phyloP scores from a whole-genome alignment of 2,329 filamentous ascomycete species.

The Passalora sequoiae region DNA sequence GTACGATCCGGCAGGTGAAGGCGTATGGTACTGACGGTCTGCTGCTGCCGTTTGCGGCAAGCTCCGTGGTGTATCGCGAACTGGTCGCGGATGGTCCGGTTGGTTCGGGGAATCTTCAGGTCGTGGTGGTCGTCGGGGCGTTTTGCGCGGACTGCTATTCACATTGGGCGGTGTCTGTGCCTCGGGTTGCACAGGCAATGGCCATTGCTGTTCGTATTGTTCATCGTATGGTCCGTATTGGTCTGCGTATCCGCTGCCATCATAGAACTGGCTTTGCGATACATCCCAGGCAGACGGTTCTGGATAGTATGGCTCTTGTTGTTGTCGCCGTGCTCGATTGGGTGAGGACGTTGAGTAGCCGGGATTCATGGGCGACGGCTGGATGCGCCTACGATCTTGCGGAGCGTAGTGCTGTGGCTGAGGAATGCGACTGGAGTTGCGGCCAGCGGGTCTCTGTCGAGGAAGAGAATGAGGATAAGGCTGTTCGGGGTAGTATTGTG shows the following conservation, averaged over 20 bases:
- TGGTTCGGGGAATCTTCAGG: conserved; percentile 20
- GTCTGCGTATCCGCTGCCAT: conserved; percentile 24
- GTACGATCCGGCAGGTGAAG: conserved; percentile 17
- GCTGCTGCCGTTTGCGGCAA: conserved; percentile 14
- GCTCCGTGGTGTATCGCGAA: conserved; percentile 17
- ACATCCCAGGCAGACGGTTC: conserved; percentile 13
- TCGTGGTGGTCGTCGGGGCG: conserved; percentile 28
- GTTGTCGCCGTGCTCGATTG: conserved; percentile 12
- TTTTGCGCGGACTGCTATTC: conserved; percentile 17
- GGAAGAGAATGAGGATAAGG: neutral
- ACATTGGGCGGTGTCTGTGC: conserved; percentile 7
- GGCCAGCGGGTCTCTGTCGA: conserved; percentile 8
- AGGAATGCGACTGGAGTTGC: conserved; percentile 15
- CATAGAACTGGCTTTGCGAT: conserved; percentile 23
- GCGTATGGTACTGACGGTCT: conserved; percentile 17
- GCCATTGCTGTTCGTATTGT: conserved; percentile 25
- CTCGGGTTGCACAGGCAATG: conserved; percentile 16
- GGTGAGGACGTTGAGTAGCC: conserved; percentile 9
- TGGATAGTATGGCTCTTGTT: conserved; percentile 12
- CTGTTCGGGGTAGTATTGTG: conserved; percentile 10
- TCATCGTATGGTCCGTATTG: conserved; percentile 16
- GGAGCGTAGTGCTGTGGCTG: conserved; percentile 5
- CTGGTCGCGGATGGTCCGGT: conserved; percentile 13
- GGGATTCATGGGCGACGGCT: conserved; percentile 19
- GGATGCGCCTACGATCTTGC: conserved; percentile 17